A percentile compares a stretch with the other conserved stretches of the same genome.
These are phyloP conservation scores for Forsythia viridissima DNA, from an alignment of 257 asterid species.

Conservation along the genomic window DNA sequence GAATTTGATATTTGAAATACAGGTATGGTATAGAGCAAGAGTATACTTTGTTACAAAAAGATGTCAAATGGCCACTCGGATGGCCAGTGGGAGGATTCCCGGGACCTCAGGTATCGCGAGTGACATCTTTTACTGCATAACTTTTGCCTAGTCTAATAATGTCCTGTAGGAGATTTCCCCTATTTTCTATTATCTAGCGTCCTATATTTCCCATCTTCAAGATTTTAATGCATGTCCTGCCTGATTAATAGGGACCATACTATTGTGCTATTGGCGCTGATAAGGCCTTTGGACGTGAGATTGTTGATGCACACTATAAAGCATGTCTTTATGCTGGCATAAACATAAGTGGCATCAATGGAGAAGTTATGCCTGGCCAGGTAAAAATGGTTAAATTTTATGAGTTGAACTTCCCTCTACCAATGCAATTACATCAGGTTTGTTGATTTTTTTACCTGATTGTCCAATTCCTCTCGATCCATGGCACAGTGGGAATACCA, in stretches of 20 bases:
- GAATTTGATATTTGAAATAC: neutral
- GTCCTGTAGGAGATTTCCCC: neutral
- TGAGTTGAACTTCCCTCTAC: neutral
- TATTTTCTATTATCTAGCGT: neutral
- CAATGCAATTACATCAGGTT: neutral
- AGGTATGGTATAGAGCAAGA: slow-evolving; percentile 90
- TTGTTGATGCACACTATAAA: slow-evolving; percentile 74
- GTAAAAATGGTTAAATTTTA: slow-evolving; percentile 26
- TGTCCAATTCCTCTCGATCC: neutral
- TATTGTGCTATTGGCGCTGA: slow-evolving; percentile 78
- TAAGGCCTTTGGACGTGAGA: slow-evolving; percentile 79
- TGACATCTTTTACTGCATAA: neutral
- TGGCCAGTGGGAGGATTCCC: slow-evolving; percentile 87
- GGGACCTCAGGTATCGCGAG: slow-evolving; percentile 68
- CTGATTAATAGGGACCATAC: slow-evolving; percentile 67
- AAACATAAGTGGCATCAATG: slow-evolving; percentile 71
- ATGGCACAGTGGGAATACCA: slow-evolving; percentile 74
- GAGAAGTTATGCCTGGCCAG: slow-evolving; percentile 89
- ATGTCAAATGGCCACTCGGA: slow-evolving; percentile 70
- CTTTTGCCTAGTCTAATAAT: neutral
- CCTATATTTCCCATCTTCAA: neutral
- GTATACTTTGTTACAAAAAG: slow-evolving; percentile 65
- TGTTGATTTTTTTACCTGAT: neutral
- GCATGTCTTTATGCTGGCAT: slow-evolving; percentile 86
- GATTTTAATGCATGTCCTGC: neutral